phyloP scores from a whole-genome alignment of 2,329 filamentous ascomycete species.

The Verticillium zaregamsianum region DNA sequence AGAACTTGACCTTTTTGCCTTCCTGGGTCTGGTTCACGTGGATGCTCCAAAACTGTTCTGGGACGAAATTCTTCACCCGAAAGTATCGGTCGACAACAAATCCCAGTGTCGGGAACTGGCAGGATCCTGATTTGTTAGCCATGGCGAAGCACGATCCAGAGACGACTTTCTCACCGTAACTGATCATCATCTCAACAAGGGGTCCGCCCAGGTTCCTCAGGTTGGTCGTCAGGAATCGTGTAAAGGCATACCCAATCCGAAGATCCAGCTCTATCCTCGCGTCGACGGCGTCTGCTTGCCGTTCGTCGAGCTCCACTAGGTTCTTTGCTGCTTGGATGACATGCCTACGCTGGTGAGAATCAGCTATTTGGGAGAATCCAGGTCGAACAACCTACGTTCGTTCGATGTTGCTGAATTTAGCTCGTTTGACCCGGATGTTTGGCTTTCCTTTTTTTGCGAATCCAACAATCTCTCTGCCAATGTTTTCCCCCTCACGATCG shows the following conservation, averaged over 20 bases:
- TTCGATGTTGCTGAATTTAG: slow-evolving; percentile 94
- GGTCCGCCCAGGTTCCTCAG: slow-evolving; percentile 69
- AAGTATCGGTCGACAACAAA: slow-evolving; percentile 98
- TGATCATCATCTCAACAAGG: slow-evolving; percentile 63
- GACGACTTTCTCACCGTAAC: slow-evolving; percentile 62
- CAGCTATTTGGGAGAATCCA: neutral
- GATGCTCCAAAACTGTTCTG: slow-evolving; percentile 91
- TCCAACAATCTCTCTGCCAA: slow-evolving; percentile 83
- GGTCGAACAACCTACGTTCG: slow-evolving; percentile 57
- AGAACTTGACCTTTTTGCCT: slow-evolving; percentile 74
- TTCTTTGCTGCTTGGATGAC: slow-evolving; percentile 77
- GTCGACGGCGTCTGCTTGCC: slow-evolving; percentile 80
- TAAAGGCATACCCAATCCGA: slow-evolving; percentile 88
- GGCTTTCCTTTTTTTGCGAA: slow-evolving; percentile 73
- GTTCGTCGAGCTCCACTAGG: slow-evolving; percentile 75
- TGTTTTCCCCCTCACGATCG: slow-evolving; percentile 95
- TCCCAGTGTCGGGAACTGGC: slow-evolving; percentile 93
- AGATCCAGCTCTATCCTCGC: slow-evolving; percentile 90
- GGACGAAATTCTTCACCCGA: slow-evolving; percentile 87
- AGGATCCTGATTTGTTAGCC: slow-evolving; percentile 58
- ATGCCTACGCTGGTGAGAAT: slow-evolving; percentile 52
- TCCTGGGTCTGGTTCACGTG: slow-evolving; percentile 77
- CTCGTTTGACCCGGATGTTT: slow-evolving; percentile 74
- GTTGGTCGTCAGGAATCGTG: slow-evolving; percentile 76
- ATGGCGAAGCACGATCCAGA: neutral